Conservation (phyloP, 129 eudicot species). For the Rutidosis leptorrhynchoides region DNA sequence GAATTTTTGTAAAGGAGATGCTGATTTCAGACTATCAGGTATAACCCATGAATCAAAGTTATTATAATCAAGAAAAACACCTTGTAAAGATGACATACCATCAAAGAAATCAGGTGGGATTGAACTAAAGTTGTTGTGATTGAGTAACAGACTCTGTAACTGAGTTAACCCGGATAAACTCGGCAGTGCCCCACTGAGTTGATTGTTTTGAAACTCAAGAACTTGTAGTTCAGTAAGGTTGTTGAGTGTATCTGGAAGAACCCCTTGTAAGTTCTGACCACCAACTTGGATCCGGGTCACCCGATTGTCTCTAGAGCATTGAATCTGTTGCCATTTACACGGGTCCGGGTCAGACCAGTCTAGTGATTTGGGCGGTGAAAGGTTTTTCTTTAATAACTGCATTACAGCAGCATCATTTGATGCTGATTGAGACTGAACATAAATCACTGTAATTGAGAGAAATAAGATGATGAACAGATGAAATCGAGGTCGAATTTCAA, state of each 20-base stretch:
- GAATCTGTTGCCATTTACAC: constrained; percentile 53
- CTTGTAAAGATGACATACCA: constrained; percentile 65
- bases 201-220: constrained; percentile 51
- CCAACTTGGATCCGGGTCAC: constrained; percentile 81
- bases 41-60: constrained; percentile 50
- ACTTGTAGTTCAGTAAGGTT: constrained; percentile 46
- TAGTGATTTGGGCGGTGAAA: constrained; percentile 45
- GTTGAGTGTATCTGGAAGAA: constrained; percentile 48
- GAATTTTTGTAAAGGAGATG: constrained; percentile 46
- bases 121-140: constrained; percentile 47
- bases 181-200: constrained; percentile 63
- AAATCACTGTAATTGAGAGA: neutral
- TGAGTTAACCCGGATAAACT: constrained; percentile 63
- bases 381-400: constrained; percentile 37
- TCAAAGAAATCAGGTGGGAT: constrained; percentile 68
- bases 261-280: constrained; percentile 42
- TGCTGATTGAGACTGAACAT: constrained; percentile 34
- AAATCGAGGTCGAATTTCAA: constrained; percentile 12
- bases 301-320: constrained; percentile 50
- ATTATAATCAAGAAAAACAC: constrained; percentile 53
- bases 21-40: constrained; percentile 47
- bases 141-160: constrained; percentile 46
- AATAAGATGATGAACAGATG: neutral
- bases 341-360: constrained; percentile 67
- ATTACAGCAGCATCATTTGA: constrained; percentile 48